Conservation (phyloP, 352 stramenopile species). For the Salisapilia sapeloensis region DNA sequence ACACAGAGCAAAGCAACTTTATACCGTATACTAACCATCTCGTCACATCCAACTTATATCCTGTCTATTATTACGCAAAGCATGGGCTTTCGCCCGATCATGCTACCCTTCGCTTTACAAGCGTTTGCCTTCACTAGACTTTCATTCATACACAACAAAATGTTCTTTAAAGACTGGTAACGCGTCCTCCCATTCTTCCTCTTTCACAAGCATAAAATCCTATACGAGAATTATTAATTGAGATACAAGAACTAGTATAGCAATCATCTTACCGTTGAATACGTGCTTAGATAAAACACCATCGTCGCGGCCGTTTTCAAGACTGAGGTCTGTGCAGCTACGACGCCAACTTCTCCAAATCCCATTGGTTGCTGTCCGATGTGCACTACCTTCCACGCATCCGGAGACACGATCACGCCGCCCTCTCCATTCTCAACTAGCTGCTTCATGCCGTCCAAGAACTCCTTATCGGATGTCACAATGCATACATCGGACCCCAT, state of each 20-base stretch:
- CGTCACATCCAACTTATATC: too few relatives aligned
- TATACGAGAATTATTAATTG: slow-evolving; percentile 2
- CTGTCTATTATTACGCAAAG: too few relatives aligned
- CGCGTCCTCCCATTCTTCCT: slow-evolving; percentile 43
- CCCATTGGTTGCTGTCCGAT: slow-evolving; percentile 40
- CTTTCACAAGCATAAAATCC: slow-evolving; percentile 59
- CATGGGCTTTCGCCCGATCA: too few relatives aligned
- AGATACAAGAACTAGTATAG: not conserved
- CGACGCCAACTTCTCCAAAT: slow-evolving; percentile 40
- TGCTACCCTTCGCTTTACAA: too few relatives aligned
- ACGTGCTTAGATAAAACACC: slow-evolving; percentile 56
- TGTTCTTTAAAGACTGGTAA: slow-evolving; percentile 21
- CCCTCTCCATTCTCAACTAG: slow-evolving; percentile 16
- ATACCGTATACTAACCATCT: too few relatives aligned
- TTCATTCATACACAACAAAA: too few relatives aligned
- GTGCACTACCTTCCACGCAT: slow-evolving; percentile 46
- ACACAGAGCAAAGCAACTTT: too few relatives aligned
- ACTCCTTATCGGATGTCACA: slow-evolving; percentile 25
- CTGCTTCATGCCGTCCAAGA: slow-evolving; percentile 16
- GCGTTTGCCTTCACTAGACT: too few relatives aligned
- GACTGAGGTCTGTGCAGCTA: slow-evolving; percentile 42
- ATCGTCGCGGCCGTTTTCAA: slow-evolving; percentile 33
- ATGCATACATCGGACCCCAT: slow-evolving; percentile 36
- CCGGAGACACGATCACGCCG: slow-evolving; percentile 35
- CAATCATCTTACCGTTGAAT: slow-evolving; percentile 22